A percentile compares a stretch with the other conserved stretches of the same genome.
Conservation (phyloP, 768 basidiomycete genomes). For the Rickenella mellea region DNA sequence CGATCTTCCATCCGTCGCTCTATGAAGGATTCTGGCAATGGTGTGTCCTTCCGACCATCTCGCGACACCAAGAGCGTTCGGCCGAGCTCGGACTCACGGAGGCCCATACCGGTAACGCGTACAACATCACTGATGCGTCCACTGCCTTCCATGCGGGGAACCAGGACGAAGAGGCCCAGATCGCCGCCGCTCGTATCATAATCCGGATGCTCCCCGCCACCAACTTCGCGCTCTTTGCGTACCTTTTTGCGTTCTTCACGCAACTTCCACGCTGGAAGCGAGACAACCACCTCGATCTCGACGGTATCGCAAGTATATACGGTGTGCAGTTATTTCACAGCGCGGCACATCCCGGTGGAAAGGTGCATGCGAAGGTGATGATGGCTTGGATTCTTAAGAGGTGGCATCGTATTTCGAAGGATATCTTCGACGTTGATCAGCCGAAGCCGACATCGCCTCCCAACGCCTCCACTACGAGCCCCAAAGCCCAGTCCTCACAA, state of each 20-base stretch:
- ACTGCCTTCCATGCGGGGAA: constrained; percentile 10
- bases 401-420: constrained; percentile 18
- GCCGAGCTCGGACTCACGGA: constrained; percentile 24
- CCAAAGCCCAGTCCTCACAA: too few species aligned
- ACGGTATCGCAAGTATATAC: constrained; percentile 38
- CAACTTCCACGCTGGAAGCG: constrained; percentile 40
- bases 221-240: constrained; percentile 31
- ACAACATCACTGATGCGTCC: constrained; percentile 17
- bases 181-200: constrained; percentile 35
- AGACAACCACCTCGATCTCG: constrained; percentile 38
- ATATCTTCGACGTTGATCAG: too few species aligned
- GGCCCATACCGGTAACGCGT: constrained; percentile 15
- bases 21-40: constrained; percentile 32
- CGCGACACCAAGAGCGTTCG: constrained; percentile 20
- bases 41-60: constrained; percentile 34
- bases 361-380: constrained; percentile 16
- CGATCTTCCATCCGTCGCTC: constrained; percentile 32
- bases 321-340: constrained; percentile 29
- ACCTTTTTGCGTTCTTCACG: constrained; percentile 39
- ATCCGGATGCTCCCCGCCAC: constrained; percentile 38
- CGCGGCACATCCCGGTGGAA: too few species aligned
- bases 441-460: too few species aligned
- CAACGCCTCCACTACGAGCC: too few species aligned
- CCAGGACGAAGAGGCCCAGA: constrained; percentile 21
- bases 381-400: constrained; percentile 23